Percentiles rank a stretch among this genome's conserved stretches.
Evolutionary conservation across 495 filamentous ascomycete genomes (phyloP).

Genomic region (Aspergillus conjunctus): DNA sequence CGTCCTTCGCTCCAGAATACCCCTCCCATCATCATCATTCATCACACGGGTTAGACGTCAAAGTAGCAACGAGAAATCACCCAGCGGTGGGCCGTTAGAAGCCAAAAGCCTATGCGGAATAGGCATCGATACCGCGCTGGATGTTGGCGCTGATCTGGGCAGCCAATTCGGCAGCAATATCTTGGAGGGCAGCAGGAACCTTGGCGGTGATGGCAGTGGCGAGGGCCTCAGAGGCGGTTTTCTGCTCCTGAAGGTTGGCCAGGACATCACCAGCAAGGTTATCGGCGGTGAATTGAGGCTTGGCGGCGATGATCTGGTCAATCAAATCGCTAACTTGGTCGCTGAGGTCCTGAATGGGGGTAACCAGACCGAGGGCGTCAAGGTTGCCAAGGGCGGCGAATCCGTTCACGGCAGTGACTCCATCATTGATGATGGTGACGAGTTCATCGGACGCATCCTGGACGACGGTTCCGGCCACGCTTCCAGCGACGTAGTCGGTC

Average conservation of each 20-base stretch:
- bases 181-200: constrained; percentile 32
- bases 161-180: constrained; percentile 29
- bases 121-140: constrained; percentile 29
- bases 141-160: constrained; percentile 35
- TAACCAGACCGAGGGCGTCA: constrained; percentile 35
- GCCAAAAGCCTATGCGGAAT: neutral
- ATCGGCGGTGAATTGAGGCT: constrained; percentile 35
- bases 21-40: neutral
- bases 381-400: constrained; percentile 20
- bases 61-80: neutral
- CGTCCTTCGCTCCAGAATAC: neutral
- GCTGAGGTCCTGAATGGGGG: constrained; percentile 33
- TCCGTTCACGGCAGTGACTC: constrained; percentile 7
- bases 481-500: constrained; percentile 33
- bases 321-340: constrained; percentile 31
- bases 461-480: constrained; percentile 24
- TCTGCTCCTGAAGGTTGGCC: constrained; percentile 27
- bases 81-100: neutral
- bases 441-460: constrained; percentile 32
- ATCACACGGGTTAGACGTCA: neutral
- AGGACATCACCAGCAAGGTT: constrained; percentile 30
- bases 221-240: constrained; percentile 34
- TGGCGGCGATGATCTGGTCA: constrained; percentile 36
- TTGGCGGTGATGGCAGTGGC: constrained; percentile 33
- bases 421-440: constrained; percentile 32